Base-by-base conservation (phyloP, 2,329 filamentous ascomycete genomes). In the Talaromyces amestolkiae region DNA sequence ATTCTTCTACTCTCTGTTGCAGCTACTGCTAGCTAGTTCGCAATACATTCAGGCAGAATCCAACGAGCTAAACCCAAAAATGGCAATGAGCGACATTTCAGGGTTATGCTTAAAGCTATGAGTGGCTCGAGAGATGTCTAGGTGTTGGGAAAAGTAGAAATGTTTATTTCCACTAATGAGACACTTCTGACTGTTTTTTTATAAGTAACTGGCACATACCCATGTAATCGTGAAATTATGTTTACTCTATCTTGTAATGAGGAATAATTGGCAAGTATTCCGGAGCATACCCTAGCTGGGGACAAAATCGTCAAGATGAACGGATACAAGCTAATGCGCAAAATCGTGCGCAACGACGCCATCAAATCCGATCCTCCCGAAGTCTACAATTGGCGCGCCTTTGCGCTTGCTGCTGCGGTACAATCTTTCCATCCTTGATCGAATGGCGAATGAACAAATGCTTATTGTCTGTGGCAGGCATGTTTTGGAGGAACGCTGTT, bases 401-500 rank as follows among this genome's bases (percentile, higher is more conserved):
- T 89, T 68, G 83, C 83, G 65, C 80, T 90, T 69, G 87, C 87
- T 58, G 87, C 82, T 72, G 87, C 86, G 68, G 83, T 81, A 62
- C 67, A 79, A 72, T 10, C 35, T 35, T 10, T 10, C 33, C 33
- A 35, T 35, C 33, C 6, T 10, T 37, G 27, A 4, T 31, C 5
- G 27, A 31, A 31, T 31, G 6, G 27, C 27, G 27, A 31, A 7
- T 31, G 27, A 31, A 6, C 7, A 31, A 31, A 31, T 31, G 27
- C 27, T 31, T 31, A 31, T 7, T 37, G 35, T 11, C 13, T 37
- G 9, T 37, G 35, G 8, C 13, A 79, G 78, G 81, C 87, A 47
- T 91, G 88, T 76, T 91, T 90, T 66, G 89, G 89, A 67, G 89
- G 89, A 58, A 86, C 86, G 81, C 82, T 89, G 58, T 90, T 90